Base-by-base conservation (phyloP, 2,329 filamentous ascomycete species). In the Stagonosporopsis cucurbitacearum region DNA sequence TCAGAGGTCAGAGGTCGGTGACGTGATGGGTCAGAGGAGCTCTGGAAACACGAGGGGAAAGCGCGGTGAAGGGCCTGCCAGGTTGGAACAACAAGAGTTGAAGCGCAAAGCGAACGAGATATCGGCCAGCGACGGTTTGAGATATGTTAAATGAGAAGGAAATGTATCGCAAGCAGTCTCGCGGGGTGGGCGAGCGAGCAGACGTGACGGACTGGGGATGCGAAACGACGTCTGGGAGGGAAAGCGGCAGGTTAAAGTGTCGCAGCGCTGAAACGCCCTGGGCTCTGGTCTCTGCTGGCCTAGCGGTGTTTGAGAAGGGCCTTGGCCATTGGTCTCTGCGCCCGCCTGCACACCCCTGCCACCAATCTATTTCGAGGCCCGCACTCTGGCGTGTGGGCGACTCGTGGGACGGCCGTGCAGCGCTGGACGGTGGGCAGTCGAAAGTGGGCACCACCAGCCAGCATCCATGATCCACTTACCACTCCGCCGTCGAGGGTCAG, bases 191-290 rank as follows among this genome's bases (percentile, higher is more conserved):
- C 48, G 49, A 63, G 64, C 67, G 60, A 71, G 70, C 60, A 66
- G 64, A 70, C 66, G 54, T 57, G 54, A 52, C 54, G 54, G 54
- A 49, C 54, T 69, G 61, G 70, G 64, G 69, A 74, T 70, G 65
- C 71, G 71, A 75, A 74, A 75, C 72, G 69, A 66, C 67, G 69
- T 65, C 66, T 66, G 65, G 70, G 72, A 67, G 71, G 73, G 72
- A 71, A 69, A 71, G 66, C 63, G 67, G 71, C 67, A 67, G 64
- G 69, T 74, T 75, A 72, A 75, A 71, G 71, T 74, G 72, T 74
- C 67, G 65, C 72, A 74, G 70, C 63, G 63, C 62, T 75, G 73
- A 75, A 75, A 75, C 73, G 54, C 54, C 48, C 37, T 52, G 54
- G 54, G 54, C 49, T 52, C 54, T 57, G 54, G 49, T 49, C 54